Evolutionary conservation across 768 basidiomycete genomes (phyloP), one percentile per base, ranked within the genome.

Genomic region (Rhodotorula graminis): DNA sequence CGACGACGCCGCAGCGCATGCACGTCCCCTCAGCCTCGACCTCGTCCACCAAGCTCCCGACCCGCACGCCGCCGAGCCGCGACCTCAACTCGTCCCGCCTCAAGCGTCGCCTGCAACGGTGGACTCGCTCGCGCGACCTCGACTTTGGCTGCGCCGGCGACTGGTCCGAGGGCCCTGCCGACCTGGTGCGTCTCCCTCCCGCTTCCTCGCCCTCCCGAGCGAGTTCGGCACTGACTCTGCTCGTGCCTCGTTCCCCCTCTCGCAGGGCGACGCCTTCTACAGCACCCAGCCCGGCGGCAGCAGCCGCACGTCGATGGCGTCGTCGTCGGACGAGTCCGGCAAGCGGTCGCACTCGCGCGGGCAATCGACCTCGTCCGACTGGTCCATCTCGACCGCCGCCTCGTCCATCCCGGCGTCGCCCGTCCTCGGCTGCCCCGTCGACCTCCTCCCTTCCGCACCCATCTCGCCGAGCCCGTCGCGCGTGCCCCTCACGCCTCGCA

Each of bases 111-210:
- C 67, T 68, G 5, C 15, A 40, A 12, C 57, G 67, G 33, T 64
- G 62, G 58, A 55, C 64, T 8, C 14, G 52, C 49, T 40, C 50
- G 58, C 16, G 23, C n/a, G 66, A 64, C 33, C 58, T 75, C 37
- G 74, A 75, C 27, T 75, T 75, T 44, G 74, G 70, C 3, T 72
- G 74, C 61, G 74, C 62, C 31, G 74, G 74, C 1, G 74, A 72
- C 11, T 67, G 62, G 61, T 40, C 56, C 2, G 70, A 67, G 8
- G 70, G 70, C 1, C 70, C 67, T 25, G 61, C 65, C 6, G 74
- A 75, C 58, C 25, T 69, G 57, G 74, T 75, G 53, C n/a, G 74
- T 47, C 33, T 42, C 37, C 5, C 37, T 37, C 37, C 37, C 37
- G 37, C 37, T 15, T 14, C 14, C 44, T 46, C 18, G 44, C 44